Base-by-base conservation (phyloP, 2,329 filamentous ascomycete species). In the Sporothrix luriei region DNA sequence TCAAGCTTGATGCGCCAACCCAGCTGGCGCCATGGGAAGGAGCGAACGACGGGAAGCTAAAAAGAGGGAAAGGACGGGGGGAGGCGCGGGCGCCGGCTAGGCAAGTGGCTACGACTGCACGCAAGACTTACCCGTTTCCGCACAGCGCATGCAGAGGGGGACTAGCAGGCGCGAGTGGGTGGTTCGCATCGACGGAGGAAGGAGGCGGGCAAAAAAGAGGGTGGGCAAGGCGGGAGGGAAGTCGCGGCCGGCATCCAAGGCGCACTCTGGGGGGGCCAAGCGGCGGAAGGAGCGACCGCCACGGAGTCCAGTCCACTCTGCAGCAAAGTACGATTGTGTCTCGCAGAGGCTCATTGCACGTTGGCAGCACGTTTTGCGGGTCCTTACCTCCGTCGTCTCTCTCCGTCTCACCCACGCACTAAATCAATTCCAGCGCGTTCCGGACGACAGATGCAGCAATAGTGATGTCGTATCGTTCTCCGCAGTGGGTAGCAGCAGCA, bases 71-170 rank as follows among this genome's bases (percentile, higher is more conserved):
- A 33, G 21, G 43, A 48, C 24, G 26, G 46, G 61, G 61, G 46
- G 38, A 65, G 61, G 61, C 43, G 16, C 16, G 43, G 61, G 5
- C 46, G 62, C 62, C 62, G 62, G 43, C 61, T 64, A 43, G 61
- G 43, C 61, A 40, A 33, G 55, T 62, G 38, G 57, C 57, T 62
- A 19, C 54, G 54, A 62, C 61, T 49, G 24, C 4, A 59, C 66
- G 66, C 40, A 68, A 68, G 66, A 68, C 51, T 68, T 68, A 19
- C 54, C 66, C 26, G 54, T 61, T 68, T 68, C 66, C 61, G 66
- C 26, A 55, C 65, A 67, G 65, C 51, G 51, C 57, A 21, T 11
- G 24, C 46, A 16, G 52, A 57, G 52, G 49, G 21, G 48, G 5
- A 9, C 49, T 52, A 16, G 51, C 51, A 54, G 24, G 51, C 9